Percentiles rank a stretch among this genome's conserved stretches.
phyloP scores from a whole-genome alignment of 179 eudicot genomes.

The Drosera spatulata region DNA sequence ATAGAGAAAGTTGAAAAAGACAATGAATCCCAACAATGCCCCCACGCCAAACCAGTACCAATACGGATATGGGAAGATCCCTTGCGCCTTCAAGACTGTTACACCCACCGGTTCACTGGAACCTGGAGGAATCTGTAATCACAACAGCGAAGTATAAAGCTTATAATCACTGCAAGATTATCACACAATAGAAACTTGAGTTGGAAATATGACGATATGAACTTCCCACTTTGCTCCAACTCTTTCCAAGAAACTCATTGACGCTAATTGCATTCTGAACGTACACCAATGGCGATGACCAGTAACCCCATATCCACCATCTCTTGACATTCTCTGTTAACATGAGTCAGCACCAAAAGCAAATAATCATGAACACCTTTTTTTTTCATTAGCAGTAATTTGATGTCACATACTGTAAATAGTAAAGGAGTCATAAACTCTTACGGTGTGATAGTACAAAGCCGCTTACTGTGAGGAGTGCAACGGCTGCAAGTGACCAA shows the following conservation, averaged over 20 bases:
- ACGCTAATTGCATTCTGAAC: conserved; percentile 29
- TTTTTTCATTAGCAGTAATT: too few relatives aligned
- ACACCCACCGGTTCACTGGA: conserved; percentile 5
- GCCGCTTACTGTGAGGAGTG: conserved; percentile 25
- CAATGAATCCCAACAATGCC: conserved; percentile 32
- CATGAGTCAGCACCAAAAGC: neutral
- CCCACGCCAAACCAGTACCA: conserved; percentile 30
- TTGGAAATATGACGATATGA: too few relatives aligned
- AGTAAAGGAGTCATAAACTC: neutral
- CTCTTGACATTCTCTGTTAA: conserved; percentile 28
- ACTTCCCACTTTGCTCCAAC: conserved; percentile 16
- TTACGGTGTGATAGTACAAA: conserved; percentile 29
- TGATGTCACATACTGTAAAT: too few relatives aligned
- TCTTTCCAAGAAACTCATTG: conserved; percentile 36
- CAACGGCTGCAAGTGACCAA: conserved; percentile 18
- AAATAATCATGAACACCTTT: too few relatives aligned
- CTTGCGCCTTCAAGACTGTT: neutral
- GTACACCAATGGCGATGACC: conserved; percentile 41
- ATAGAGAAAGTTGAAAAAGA: conserved; percentile 23
- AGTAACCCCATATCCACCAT: conserved; percentile 51
- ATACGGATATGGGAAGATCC: conserved; percentile 2
- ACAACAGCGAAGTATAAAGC: too few relatives aligned
- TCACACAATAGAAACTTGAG: too few relatives aligned
- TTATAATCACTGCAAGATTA: too few relatives aligned
- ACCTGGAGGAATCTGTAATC: conserved; percentile 5